phyloP scores from a whole-genome alignment of 179 eudicot species.

The Spinacia oleracea region DNA sequence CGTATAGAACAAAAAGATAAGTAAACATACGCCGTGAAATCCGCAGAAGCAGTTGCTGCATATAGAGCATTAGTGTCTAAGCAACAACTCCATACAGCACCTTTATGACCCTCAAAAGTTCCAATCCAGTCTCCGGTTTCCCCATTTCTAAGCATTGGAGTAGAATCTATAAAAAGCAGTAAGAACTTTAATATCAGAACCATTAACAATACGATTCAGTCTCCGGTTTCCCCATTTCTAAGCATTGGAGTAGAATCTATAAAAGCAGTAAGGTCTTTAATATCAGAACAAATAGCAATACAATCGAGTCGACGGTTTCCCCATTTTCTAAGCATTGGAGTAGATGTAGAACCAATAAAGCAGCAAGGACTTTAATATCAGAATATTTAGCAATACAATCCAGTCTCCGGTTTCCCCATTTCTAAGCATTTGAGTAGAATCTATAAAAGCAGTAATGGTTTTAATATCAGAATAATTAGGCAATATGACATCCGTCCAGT shows the following conservation, averaged over 20 bases:
- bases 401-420: slow-evolving; percentile 99
- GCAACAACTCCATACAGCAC: slow-evolving; percentile 99
- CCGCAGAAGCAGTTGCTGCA: slow-evolving; percentile 98
- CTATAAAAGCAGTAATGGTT: not conserved
- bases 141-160: slow-evolving; percentile 96
- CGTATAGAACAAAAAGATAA: not conserved
- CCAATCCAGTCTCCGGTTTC: slow-evolving; percentile 99
- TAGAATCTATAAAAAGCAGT: slow-evolving; percentile 55
- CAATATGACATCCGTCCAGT: not conserved
- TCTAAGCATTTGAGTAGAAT: slow-evolving; percentile 93
- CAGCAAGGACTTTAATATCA: slow-evolving; percentile 6
- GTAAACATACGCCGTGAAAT: slow-evolving; percentile 78
- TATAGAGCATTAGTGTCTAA: slow-evolving; percentile 80
- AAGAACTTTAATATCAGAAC: slow-evolving; percentile 6
- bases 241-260: slow-evolving; percentile 92
- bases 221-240: slow-evolving; percentile 98
- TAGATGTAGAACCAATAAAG: slow-evolving; percentile 73
- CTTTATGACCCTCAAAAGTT: slow-evolving; percentile 96
- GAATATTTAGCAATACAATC: no score
- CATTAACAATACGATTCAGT: no score
- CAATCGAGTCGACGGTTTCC: slow-evolving; percentile 98
- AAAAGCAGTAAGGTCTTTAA: not conserved
- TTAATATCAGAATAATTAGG: not conserved
- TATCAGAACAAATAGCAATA: no score
- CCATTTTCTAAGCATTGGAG: slow-evolving; percentile 97